These are phyloP conservation scores for Przewalskia tangutica DNA, from an alignment of 257 asterid species.

Conservation along the genomic window DNA sequence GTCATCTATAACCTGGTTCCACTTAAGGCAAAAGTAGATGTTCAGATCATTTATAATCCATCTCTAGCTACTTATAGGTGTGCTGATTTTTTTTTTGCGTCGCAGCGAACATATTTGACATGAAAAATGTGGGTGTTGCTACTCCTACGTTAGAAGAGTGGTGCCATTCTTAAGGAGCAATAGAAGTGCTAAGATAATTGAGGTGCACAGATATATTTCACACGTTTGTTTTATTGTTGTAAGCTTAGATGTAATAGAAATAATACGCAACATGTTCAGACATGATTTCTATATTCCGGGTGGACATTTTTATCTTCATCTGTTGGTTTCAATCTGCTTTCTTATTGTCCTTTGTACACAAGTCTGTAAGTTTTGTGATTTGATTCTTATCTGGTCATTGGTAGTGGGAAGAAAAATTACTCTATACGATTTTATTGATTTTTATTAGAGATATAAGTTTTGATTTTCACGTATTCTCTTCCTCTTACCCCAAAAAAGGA, in stretches of 20 bases:
- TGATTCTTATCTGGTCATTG: no score
- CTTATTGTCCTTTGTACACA: background rate
- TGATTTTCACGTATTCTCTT: background rate
- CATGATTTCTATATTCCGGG: background rate
- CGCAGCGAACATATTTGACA: slow-evolving; percentile 60
- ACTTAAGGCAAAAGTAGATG: no score
- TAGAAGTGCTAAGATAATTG: background rate
- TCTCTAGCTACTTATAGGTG: background rate
- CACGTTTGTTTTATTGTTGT: background rate
- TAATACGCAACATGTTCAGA: background rate
- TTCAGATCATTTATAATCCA: background rate
- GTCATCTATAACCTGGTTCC: background rate
- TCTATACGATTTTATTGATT: background rate
- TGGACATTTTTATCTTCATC: background rate
- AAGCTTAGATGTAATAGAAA: background rate
- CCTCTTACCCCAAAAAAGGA: no score
- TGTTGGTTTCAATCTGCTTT: background rate
- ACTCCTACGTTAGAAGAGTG: slow-evolving; percentile 63
- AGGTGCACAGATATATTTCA: background rate
- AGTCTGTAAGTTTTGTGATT: background rate
- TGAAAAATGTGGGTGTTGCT: slow-evolving; percentile 60
- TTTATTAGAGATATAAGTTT: background rate
- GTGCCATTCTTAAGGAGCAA: slow-evolving; percentile 16
- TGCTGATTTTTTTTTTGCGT: background rate
- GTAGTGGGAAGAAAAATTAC: background rate